Evolutionary conservation across 805 yeast species (phyloP).

Genomic region (Pichia nakasei): DNA sequence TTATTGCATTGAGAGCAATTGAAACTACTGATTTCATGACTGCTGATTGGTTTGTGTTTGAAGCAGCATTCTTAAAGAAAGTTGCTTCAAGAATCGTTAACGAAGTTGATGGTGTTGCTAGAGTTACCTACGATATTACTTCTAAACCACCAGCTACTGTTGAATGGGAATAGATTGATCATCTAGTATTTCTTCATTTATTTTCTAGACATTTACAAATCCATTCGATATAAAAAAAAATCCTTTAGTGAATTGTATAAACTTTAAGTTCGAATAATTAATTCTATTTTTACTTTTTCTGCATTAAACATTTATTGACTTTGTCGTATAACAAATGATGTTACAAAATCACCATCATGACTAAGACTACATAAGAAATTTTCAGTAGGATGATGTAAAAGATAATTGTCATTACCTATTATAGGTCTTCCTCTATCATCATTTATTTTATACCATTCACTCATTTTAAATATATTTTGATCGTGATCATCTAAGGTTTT

Average conservation of each 20-base stretch:
- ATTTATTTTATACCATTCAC: slow-evolving; percentile 47
- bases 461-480: slow-evolving; percentile 48
- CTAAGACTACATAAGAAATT: slow-evolving; percentile 47
- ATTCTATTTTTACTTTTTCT: too few species aligned
- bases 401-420: slow-evolving; percentile 28
- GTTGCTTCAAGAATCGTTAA: slow-evolving; percentile 95
- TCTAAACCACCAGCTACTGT: slow-evolving; percentile 99
- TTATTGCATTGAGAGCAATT: slow-evolving; percentile 96
- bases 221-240: too few species aligned
- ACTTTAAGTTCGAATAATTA: too few species aligned
- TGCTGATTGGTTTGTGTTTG: slow-evolving; percentile 97
- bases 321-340: slow-evolving; percentile 41
- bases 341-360: slow-evolving; percentile 56
- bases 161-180: slow-evolving; percentile 81
- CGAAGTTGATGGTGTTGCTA: slow-evolving; percentile 98
- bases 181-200: background rate
- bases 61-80: slow-evolving; percentile 80
- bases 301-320: background rate
- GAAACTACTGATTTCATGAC: slow-evolving; percentile 99
- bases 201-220: background rate
- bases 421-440: slow-evolving; percentile 34
- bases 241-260: too few species aligned
- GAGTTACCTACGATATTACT: slow-evolving; percentile 97
- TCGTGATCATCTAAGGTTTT: slow-evolving; percentile 44
- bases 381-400: slow-evolving; percentile 24